Percentiles rank a stretch among this genome's conserved stretches.
Conservation (phyloP, 2,329 filamentous ascomycete genomes). For the Venturia asperata region DNA sequence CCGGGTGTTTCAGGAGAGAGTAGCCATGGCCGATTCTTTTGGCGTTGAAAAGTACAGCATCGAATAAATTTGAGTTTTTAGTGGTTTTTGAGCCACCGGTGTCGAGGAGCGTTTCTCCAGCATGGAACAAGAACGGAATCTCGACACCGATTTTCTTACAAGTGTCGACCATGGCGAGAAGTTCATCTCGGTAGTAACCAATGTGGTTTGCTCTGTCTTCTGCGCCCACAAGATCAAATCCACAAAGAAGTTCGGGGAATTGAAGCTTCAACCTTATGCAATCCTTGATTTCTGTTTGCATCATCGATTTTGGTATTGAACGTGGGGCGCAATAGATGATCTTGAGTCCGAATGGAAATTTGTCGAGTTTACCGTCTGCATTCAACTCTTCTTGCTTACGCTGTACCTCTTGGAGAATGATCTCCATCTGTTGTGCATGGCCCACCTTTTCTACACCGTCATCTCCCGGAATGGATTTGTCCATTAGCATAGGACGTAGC, state of each 20-base stretch:
- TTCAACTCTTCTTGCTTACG: constrained; percentile 41
- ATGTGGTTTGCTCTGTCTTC: constrained; percentile 58
- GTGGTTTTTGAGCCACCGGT: constrained; percentile 55
- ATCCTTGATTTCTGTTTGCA: constrained; percentile 50
- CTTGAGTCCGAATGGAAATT: constrained; percentile 57
- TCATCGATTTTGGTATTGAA: constrained; percentile 45
- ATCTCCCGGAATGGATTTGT: constrained; percentile 54
- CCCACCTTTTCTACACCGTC: constrained; percentile 48
- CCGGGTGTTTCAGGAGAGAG: constrained; percentile 58
- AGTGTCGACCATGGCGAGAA: constrained; percentile 49
- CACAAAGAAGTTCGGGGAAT: constrained; percentile 56
- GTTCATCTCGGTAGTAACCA: constrained; percentile 50
- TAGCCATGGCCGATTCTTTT: constrained; percentile 71
- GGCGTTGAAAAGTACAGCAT: constrained; percentile 57
- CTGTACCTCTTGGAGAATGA: constrained; percentile 51
- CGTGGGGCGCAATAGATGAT: constrained; percentile 66
- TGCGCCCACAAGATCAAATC: constrained; percentile 62
- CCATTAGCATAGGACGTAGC: constrained; percentile 62
- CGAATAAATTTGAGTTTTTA: constrained; percentile 55
- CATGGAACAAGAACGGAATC: constrained; percentile 70
- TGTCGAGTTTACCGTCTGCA: constrained; percentile 29
- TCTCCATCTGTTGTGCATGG: constrained; percentile 53
- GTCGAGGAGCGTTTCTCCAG: constrained; percentile 63
- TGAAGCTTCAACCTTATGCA: constrained; percentile 54
- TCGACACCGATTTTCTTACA: constrained; percentile 45